Base-by-base conservation (phyloP, 768 basidiomycete species). In the Termitomyces sp. region DNA sequence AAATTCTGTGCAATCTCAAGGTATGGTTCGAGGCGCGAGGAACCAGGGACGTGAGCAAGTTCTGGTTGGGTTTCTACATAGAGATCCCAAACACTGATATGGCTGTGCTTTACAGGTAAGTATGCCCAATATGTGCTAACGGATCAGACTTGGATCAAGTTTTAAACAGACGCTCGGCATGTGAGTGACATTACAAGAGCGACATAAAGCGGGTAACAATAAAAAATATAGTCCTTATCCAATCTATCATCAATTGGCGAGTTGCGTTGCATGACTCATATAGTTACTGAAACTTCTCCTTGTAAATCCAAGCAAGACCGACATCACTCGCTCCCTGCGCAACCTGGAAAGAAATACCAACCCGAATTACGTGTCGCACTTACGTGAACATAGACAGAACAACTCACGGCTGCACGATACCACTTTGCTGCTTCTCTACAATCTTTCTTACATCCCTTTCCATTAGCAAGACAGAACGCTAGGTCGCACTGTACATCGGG, bases 261-360 rank as follows among this genome's bases (percentile, higher is more conserved):
- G 7, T 22, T 48, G 12, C 12, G 19, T 19, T 48, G 12, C 12
- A 40, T 8, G n/a, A n/a, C n/a, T n/a, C n/a, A 19, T 8, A 35
- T 14, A 5, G 9, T 9, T 62, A 78, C 64, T 75, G 75, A 62
- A 84, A 93, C 70, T 94, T 94, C 64, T 89, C 84, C 69, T 95
- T 95, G 74, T 90, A 90, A 58, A 93, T 93, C 91, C 91, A 93
- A 2, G 89, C 89, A 45, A 93, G 77, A 22, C 91, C 91, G 58
- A 93, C 77, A 62, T 90, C 87, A 65, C 90, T 93, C 52, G 74
- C 79, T 19, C 90, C 90, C 66, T 92, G 91, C 35, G 70, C 68
- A 42, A 80, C 73, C 70, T 72, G 53, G n/a, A n/a, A 8, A 57
- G 15, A 51, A 21, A 14, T 12, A 10, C n/a, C n/a, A n/a, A n/a